A percentile compares a stretch with the other conserved stretches of the same genome.
Evolutionary conservation across 1,139 yeast genomes (phyloP).

Genomic region (Yamadazyma epiphylla): DNA sequence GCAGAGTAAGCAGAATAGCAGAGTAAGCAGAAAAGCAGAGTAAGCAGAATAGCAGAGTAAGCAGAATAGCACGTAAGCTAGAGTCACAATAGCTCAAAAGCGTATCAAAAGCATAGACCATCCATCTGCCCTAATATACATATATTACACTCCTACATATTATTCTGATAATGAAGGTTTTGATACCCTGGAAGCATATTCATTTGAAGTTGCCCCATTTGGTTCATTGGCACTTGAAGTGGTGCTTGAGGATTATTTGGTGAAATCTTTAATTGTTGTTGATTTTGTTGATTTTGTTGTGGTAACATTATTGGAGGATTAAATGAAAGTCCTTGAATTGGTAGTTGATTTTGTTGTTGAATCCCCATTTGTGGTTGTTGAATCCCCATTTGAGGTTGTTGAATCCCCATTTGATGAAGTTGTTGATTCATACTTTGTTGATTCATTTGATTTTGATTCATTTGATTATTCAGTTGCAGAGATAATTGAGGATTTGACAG

Average conservation of each 20-base stretch:
- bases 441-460: not conserved
- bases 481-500: too few species aligned
- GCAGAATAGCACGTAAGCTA: too few species aligned
- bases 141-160: too few species aligned
- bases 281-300: not conserved
- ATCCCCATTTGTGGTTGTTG: slow-evolving; percentile 1
- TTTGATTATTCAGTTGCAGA: not conserved
- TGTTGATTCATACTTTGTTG: not conserved
- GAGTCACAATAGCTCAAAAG: too few species aligned
- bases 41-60: too few species aligned
- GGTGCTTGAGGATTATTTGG: not conserved
- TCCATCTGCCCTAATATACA: too few species aligned
- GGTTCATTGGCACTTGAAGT: not conserved
- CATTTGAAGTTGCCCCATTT: not conserved
- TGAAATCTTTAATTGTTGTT: not conserved
- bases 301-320: not conserved
- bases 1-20: too few species aligned
- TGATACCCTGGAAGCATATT: not conserved
- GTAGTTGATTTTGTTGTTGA: slow-evolving; percentile 2
- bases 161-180: not conserved
- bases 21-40: too few species aligned
- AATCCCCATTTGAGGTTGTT: slow-evolving; percentile 1
- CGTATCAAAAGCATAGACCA: too few species aligned
- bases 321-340: not conserved
- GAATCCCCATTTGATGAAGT: not conserved